Percentiles rank a stretch among this genome's conserved stretches.
phyloP scores from a whole-genome alignment of 2,329 filamentous ascomycete species.

The Aquanectria penicillioides region DNA sequence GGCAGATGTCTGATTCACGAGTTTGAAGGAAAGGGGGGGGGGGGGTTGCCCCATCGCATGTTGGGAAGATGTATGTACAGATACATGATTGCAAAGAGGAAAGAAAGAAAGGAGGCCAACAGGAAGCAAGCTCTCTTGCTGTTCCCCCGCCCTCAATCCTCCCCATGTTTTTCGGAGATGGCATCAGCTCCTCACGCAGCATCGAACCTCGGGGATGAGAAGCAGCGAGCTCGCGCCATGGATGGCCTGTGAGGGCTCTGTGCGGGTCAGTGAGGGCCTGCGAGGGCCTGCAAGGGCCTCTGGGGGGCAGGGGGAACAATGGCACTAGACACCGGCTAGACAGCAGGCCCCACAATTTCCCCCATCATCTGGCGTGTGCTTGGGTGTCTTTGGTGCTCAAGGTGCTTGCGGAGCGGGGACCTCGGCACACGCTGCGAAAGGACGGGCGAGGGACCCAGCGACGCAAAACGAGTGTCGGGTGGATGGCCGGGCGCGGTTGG shows the following conservation, averaged over 20 bases:
- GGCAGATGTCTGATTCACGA: too few relatives aligned
- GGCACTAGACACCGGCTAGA: not conserved
- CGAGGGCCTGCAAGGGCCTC: too few relatives aligned
- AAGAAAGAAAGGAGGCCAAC: not conserved
- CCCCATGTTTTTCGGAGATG: too few relatives aligned
- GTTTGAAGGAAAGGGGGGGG: too few relatives aligned
- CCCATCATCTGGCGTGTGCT: conserved; percentile 16
- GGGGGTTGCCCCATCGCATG: too few relatives aligned
- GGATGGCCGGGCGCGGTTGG: conserved; percentile 35
- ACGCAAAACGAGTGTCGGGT: conserved; percentile 26
- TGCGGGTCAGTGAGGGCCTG: too few relatives aligned
- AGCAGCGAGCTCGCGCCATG: conserved; percentile 11
- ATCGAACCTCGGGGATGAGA: conserved; percentile 25
- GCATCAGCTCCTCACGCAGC: too few relatives aligned
- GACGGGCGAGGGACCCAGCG: not conserved
- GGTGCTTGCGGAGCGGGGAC: conserved; percentile 41
- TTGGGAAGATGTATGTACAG: too few relatives aligned
- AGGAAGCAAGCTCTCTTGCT: not conserved
- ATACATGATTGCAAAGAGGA: too few relatives aligned
- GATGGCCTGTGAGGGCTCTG: conserved; percentile 4
- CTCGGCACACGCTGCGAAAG: conserved; percentile 36
- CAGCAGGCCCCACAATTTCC: conserved; percentile 31
- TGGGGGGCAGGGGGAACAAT: conserved; percentile 6
- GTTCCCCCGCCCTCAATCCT: not conserved
- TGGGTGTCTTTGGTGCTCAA: too few relatives aligned